Evolutionary conservation across 306 rosid species (phyloP).

Genomic region (Cicer judaicum): DNA sequence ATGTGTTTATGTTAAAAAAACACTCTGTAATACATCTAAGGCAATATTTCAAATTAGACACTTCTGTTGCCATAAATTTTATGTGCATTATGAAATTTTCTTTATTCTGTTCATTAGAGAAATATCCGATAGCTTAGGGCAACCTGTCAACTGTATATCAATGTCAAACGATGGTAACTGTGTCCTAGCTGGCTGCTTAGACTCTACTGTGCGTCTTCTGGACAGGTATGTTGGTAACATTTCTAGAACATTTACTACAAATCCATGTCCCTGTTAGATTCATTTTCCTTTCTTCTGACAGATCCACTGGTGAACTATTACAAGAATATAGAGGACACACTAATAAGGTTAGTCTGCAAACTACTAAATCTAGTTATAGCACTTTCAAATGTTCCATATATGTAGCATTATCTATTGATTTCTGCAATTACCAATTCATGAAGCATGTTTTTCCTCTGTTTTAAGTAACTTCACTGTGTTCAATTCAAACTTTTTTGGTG

Average conservation of each 20-base stretch:
- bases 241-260: constrained; percentile 1
- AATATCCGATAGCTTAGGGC: constrained; percentile 79
- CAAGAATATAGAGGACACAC: constrained; percentile 90
- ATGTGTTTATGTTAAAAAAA: constrained; percentile 7
- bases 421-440: constrained; percentile 1
- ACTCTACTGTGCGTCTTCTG: constrained; percentile 77
- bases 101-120: constrained; percentile 58
- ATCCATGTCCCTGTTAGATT: constrained; percentile 23
- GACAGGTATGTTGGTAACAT: constrained; percentile 61
- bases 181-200: constrained; percentile 82
- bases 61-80: constrained; percentile 11
- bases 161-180: constrained; percentile 94
- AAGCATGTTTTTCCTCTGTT: constrained; percentile 6
- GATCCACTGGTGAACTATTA: constrained; percentile 81
- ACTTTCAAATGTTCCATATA: neutral
- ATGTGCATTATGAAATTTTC: neutral
- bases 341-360: constrained; percentile 68
- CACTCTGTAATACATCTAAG: neutral
- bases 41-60: constrained; percentile 18
- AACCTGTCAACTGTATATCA: constrained; percentile 90
- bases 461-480: constrained; percentile 28
- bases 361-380: constrained; percentile 37
- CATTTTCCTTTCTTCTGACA: constrained; percentile 47
- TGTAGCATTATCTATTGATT: constrained; percentile 4
- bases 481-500: constrained; percentile 2